Percentiles rank a stretch among this genome's conserved stretches.
These are phyloP conservation scores for Hypoxylon sp. DNA, from an alignment of 2,329 filamentous ascomycete species.

Conservation along the genomic window DNA sequence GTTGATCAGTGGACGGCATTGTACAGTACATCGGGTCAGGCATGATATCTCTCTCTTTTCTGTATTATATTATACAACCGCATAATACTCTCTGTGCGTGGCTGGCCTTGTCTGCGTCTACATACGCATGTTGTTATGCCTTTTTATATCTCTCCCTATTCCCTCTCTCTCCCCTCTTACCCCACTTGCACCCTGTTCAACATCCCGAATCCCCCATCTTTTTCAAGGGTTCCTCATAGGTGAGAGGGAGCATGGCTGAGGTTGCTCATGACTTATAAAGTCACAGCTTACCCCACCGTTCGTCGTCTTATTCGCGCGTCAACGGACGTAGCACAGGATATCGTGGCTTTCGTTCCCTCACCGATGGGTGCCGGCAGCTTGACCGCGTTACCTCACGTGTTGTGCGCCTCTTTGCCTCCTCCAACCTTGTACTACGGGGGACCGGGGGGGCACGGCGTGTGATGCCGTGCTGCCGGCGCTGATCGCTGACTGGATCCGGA, in stretches of 20 bases:
- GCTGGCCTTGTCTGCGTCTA: neutral
- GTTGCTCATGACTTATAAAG: slow-evolving; percentile 9
- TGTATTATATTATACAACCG: neutral
- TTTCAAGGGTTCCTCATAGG: slow-evolving; percentile 15
- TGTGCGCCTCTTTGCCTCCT: slow-evolving; percentile 10
- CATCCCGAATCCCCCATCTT: slow-evolving; percentile 23
- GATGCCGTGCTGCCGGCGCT: slow-evolving; percentile 25
- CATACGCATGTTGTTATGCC: neutral
- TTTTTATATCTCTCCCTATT: neutral
- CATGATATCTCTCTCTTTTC: neutral
- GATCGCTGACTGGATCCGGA: slow-evolving; percentile 7
- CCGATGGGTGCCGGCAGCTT: slow-evolving; percentile 40
- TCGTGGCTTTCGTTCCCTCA: slow-evolving; percentile 37
- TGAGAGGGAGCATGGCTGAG: slow-evolving; percentile 4
- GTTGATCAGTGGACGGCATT: neutral
- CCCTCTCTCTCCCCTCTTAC: neutral
- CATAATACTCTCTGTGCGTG: too few relatives aligned
- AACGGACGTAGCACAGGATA: slow-evolving; percentile 16
- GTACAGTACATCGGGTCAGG: slow-evolving; percentile 9
- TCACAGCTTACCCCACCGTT: slow-evolving; percentile 21
- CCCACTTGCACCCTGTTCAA: neutral
- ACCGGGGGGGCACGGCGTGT: slow-evolving; percentile 18
- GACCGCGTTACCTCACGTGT: slow-evolving; percentile 37
- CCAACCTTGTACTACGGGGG: slow-evolving; percentile 22
- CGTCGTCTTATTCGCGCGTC: slow-evolving; percentile 21